phyloP scores from a whole-genome alignment of 345 rosid species.

The Eucalyptus virginea region DNA sequence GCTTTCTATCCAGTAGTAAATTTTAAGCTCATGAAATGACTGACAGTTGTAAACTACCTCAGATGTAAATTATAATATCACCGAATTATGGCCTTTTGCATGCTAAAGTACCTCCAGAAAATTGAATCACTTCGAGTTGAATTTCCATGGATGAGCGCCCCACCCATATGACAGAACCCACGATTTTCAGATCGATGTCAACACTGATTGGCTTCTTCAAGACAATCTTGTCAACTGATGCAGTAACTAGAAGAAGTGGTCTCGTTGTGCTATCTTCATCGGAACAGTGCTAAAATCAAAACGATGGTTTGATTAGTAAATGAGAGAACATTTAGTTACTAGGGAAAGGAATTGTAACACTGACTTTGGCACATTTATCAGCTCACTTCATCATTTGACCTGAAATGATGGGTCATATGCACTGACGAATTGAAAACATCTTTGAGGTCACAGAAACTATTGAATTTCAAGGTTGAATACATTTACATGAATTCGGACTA shows the following conservation, averaged over 20 bases:
- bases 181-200: conserved; percentile 51
- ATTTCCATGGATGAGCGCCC: conserved; percentile 81
- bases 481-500: not conserved
- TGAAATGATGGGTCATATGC: not conserved
- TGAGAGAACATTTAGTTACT: not conserved
- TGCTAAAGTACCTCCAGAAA: conserved; percentile 14
- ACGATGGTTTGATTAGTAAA: not conserved
- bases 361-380: not conserved
- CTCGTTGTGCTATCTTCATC: conserved; percentile 74
- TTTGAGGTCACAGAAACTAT: not conserved
- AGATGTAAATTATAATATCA: not conserved
- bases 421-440: not conserved
- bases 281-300: conserved; percentile 50
- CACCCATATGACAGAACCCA: conserved; percentile 78
- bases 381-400: not conserved
- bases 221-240: conserved; percentile 78
- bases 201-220: conserved; percentile 69
- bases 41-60: not conserved
- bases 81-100: not conserved
- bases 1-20: not conserved
- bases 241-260: conserved; percentile 77
- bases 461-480: not conserved
- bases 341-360: not conserved
- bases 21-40: not conserved
- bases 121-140: conserved; percentile 67